These are phyloP conservation scores for Venturia nashicola DNA, from an alignment of 2,329 filamentous ascomycete species.

Conservation along the genomic window DNA sequence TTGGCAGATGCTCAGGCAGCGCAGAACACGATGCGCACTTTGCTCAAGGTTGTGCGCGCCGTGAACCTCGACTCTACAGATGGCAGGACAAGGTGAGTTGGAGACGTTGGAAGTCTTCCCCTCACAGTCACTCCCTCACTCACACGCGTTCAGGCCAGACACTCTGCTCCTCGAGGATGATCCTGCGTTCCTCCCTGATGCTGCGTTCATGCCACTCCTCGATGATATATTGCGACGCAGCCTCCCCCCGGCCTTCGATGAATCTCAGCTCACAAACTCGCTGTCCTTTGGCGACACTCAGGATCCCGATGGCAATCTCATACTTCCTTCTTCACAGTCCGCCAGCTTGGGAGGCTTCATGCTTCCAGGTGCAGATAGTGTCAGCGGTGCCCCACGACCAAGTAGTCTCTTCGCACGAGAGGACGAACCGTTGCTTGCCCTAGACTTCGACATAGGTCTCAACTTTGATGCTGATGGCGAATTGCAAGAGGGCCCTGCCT, in stretches of 20 bases:
- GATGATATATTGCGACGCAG: constrained; percentile 36
- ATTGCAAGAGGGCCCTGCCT: constrained; percentile 24
- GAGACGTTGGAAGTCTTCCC: not conserved
- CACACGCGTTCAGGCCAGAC: constrained; percentile 44
- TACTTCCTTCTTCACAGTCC: not conserved
- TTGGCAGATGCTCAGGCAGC: constrained; percentile 68
- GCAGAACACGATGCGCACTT: constrained; percentile 58
- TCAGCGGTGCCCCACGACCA: constrained; percentile 24
- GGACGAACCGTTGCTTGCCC: not conserved
- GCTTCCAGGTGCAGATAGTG: constrained; percentile 25
- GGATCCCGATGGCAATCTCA: not conserved
- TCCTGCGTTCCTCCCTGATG: constrained; percentile 62
- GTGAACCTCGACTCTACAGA: constrained; percentile 55
- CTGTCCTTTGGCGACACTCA: not conserved
- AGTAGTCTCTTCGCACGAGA: constrained; percentile 27
- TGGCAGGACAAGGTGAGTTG: constrained; percentile 25
- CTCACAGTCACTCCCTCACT: constrained; percentile 4
- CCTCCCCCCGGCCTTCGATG: not conserved
- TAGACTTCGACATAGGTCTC: constrained; percentile 38
- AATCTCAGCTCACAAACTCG: not conserved
- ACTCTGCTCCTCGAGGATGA: constrained; percentile 74
- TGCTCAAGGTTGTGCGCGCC: constrained; percentile 46
- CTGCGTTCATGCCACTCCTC: constrained; percentile 48
- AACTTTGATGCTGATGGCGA: constrained; percentile 51
- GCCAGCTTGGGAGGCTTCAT: constrained; percentile 26